Evolutionary conservation across 2,329 filamentous ascomycete genomes (phyloP).

Genomic region (Botrytis aclada): DNA sequence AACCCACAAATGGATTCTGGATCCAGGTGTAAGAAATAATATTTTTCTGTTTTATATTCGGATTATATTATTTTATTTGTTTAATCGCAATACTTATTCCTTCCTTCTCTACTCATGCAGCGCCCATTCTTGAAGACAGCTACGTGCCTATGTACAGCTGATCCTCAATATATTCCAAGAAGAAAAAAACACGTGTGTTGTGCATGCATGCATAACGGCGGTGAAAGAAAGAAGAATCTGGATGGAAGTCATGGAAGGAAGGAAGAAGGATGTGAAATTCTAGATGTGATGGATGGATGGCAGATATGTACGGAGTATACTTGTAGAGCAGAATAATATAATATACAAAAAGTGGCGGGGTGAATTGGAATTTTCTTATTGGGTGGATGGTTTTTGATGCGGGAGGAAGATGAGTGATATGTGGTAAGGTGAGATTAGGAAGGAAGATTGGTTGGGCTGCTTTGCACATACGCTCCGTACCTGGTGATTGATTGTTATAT

Average conservation of each 20-base stretch:
- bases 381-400: background rate
- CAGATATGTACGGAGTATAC: no score
- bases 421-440: background rate
- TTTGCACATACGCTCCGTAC: background rate
- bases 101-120: background rate
- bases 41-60: no score
- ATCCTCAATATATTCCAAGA: background rate
- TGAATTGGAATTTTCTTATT: conserved; percentile 4
- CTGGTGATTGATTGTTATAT: background rate
- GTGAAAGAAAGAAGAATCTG: conserved; percentile 19
- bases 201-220: conserved; percentile 27
- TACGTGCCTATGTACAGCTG: background rate
- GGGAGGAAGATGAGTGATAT: background rate
- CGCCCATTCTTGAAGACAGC: background rate
- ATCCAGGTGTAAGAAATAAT: background rate
- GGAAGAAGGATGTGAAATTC: background rate
- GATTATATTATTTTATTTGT: background rate
- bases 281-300: background rate
- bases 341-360: background rate
- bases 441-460: background rate
- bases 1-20: background rate
- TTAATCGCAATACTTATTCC: background rate
- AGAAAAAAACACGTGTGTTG: conserved; percentile 13
- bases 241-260: background rate
- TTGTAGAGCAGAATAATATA: no score